Evolutionary conservation across 2,329 filamentous ascomycete species (phyloP).

Genomic region (Colletotrichum sp.): DNA sequence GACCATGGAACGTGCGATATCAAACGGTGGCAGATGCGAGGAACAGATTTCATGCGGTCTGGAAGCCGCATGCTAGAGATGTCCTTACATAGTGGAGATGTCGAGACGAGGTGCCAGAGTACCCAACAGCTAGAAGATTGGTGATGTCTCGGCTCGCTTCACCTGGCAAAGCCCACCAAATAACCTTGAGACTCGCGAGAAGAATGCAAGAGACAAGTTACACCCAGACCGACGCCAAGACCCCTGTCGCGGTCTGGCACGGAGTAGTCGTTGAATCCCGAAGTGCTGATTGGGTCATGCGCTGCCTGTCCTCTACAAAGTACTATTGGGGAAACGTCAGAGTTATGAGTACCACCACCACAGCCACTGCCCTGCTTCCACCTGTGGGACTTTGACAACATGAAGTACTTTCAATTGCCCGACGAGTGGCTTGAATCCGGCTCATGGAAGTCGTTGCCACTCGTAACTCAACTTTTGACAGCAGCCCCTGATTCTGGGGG

Average conservation of each 20-base stretch:
- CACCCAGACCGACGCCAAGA: accelerated
- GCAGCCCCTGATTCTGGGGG: background rate
- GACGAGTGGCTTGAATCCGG: background rate
- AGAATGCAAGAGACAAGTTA: background rate
- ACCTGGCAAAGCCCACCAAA: background rate
- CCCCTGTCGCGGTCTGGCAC: background rate
- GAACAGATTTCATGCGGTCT: background rate
- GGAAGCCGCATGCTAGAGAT: background rate
- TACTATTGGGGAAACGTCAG: background rate
- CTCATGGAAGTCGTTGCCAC: accelerated
- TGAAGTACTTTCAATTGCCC: too few species aligned
- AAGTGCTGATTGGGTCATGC: background rate
- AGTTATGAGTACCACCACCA: background rate
- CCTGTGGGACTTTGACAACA: background rate
- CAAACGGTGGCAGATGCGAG: accelerated
- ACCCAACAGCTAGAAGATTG: background rate
- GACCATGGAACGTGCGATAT: background rate
- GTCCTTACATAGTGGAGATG: accelerated
- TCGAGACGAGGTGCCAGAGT: accelerated
- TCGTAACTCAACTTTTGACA: accelerated
- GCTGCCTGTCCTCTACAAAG: too few species aligned
- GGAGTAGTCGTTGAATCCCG: background rate
- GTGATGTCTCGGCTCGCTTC: background rate
- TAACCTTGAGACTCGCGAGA: background rate
- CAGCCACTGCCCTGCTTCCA: background rate